Percentiles rank a stretch among this genome's conserved stretches.
Conservation (phyloP, 177 flowering plant species). For the Vitis hybrid region DNA sequence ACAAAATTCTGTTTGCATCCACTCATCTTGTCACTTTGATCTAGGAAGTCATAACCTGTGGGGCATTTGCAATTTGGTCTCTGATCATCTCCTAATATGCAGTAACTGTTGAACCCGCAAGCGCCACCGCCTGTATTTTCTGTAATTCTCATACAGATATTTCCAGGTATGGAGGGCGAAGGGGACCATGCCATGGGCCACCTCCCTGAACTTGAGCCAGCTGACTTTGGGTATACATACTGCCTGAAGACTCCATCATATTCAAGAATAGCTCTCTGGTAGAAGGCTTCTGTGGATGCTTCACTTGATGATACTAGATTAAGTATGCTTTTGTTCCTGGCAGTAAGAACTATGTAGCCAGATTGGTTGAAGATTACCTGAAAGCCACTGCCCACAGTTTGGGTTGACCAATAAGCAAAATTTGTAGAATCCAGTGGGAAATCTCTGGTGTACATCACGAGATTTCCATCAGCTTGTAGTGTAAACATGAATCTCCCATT, state of each 20-base stretch:
- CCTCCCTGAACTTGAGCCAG: not conserved
- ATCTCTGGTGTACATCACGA: conserved; percentile 24
- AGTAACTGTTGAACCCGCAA: conserved; percentile 47
- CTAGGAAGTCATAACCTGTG: conserved; percentile 22
- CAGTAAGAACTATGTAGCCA: conserved; percentile 25
- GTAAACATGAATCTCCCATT: conserved; percentile 35
- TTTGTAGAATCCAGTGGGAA: conserved; percentile 9
- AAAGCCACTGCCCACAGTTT: conserved; percentile 17
- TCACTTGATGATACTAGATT: conserved; percentile 1
- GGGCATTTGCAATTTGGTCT: conserved; percentile 40
- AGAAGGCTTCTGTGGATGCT: conserved; percentile 11
- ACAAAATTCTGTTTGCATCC: conserved; percentile 10
- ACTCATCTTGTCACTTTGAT: conserved; percentile 19
- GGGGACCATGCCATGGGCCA: conserved; percentile 19
- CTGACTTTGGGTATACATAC: conserved; percentile 26
- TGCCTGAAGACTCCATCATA: conserved; percentile 38
- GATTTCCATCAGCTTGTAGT: conserved; percentile 36
- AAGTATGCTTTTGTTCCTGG: conserved; percentile 12
- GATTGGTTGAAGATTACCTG: conserved; percentile 36
- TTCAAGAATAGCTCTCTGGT: conserved; percentile 34
- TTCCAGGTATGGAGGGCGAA: conserved; percentile 3
- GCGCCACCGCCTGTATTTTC: conserved; percentile 22
- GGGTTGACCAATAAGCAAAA: conserved; percentile 30
- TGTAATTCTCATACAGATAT: conserved; percentile 18
- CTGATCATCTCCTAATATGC: conserved; percentile 17